phyloP scores from a whole-genome alignment of 2,329 filamentous ascomycete species.

The Pseudocercospora eumusae region DNA sequence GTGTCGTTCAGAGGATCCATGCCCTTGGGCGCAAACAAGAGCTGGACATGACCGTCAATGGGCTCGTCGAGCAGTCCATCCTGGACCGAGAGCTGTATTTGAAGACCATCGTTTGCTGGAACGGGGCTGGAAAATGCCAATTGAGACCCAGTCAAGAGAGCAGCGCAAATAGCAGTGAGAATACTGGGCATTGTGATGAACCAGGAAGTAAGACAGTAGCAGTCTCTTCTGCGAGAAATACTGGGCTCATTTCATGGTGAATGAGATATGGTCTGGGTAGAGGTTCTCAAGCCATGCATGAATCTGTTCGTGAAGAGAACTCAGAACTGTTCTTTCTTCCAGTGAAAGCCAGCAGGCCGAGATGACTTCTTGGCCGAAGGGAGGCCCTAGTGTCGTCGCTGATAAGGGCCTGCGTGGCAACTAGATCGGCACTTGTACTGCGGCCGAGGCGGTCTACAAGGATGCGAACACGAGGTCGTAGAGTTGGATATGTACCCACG shows the following conservation, averaged over 20 bases:
- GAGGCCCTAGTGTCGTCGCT: not conserved
- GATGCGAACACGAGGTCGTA: too few species aligned
- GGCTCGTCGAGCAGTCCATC: conserved; percentile 35
- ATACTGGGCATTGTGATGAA: not conserved
- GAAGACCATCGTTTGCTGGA: not conserved
- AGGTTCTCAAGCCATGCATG: not conserved
- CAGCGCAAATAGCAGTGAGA: not conserved
- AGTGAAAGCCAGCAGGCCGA: not conserved
- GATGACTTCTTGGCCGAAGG: not conserved
- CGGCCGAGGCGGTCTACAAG: too few species aligned
- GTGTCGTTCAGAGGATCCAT: conserved; percentile 42
- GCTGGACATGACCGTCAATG: conserved; percentile 38
- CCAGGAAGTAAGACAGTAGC: not conserved
- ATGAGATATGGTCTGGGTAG: not conserved
- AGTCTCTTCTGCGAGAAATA: not conserved
- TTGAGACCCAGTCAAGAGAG: not conserved
- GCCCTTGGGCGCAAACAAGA: conserved; percentile 42
- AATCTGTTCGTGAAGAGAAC: too few species aligned
- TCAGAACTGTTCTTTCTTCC: not conserved
- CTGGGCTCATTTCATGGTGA: not conserved
- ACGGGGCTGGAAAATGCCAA: not conserved
- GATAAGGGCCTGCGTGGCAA: too few species aligned
- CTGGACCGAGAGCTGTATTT: conserved; percentile 36
- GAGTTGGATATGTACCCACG: too few species aligned
- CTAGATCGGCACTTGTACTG: too few species aligned